A percentile compares a stretch with the other conserved stretches of the same genome.
phyloP scores from a whole-genome alignment of 2,329 filamentous ascomycete species.

The Colletotrichum sp. region DNA sequence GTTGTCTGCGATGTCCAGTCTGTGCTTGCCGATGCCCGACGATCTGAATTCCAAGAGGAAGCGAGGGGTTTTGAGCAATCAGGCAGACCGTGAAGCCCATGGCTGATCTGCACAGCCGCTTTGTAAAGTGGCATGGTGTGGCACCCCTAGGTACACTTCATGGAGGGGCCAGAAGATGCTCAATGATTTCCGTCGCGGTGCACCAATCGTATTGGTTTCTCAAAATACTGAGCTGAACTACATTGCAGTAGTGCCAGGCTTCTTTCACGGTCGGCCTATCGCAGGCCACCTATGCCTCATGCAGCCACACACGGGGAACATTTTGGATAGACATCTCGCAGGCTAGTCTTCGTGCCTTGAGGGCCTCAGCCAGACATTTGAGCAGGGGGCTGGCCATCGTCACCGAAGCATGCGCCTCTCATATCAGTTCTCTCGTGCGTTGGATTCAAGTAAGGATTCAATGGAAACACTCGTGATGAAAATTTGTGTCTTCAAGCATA shows the following conservation, averaged over 20 bases:
- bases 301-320: neutral
- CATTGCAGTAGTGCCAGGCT: neutral
- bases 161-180: neutral
- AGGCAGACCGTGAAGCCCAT: neutral
- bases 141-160: neutral
- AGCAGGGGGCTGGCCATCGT: neutral
- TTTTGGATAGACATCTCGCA: neutral
- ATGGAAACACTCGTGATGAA: neutral
- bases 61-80: neutral
- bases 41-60: neutral
- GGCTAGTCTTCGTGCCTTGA: neutral
- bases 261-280: neutral
- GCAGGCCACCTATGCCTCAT: neutral
- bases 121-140: neutral
- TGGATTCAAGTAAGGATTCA: neutral
- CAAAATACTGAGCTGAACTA: neutral
- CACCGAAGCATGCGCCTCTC: neutral
- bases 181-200: neutral
- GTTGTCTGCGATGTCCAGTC: neutral
- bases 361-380: neutral
- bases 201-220: neutral
- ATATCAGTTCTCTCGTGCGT: neutral
- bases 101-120: neutral
- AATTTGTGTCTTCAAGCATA: neutral
- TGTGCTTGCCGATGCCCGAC: neutral